These are phyloP conservation scores for Berkeleyomyces rouxiae DNA, from an alignment of 2,329 filamentous ascomycete genomes.

Conservation along the genomic window DNA sequence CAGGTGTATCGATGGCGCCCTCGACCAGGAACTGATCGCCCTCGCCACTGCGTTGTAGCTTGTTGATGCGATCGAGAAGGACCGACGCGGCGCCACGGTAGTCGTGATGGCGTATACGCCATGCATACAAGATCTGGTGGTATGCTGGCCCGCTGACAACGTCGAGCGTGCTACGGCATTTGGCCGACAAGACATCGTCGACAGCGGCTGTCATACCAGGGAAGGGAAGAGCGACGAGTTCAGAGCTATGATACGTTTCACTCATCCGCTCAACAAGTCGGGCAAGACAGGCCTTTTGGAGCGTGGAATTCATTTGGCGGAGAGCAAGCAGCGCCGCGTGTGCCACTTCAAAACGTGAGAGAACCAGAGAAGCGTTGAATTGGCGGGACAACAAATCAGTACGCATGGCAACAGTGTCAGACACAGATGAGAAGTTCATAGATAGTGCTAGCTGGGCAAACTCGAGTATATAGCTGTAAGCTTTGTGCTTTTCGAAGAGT, in stretches of 20 bases:
- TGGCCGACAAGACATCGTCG: constrained; percentile 57
- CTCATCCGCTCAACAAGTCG: constrained; percentile 55
- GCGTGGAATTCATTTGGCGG: constrained; percentile 39
- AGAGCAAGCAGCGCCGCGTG: constrained; percentile 65
- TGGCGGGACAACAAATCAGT: constrained; percentile 66
- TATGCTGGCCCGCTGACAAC: constrained; percentile 57
- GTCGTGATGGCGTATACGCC: constrained; percentile 68
- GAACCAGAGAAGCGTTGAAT: constrained; percentile 67
- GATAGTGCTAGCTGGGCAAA: constrained; percentile 65
- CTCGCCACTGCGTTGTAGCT: constrained; percentile 29
- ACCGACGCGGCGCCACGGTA: constrained; percentile 62
- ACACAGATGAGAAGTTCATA: constrained; percentile 28
- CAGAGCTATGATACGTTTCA: constrained; percentile 44
- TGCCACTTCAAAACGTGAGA: constrained; percentile 64
- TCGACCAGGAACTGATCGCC: constrained; percentile 40
- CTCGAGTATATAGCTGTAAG: constrained; percentile 66
- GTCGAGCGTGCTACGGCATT: constrained; percentile 53
- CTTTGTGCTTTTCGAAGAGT: constrained; percentile 63
- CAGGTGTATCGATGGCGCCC: constrained; percentile 43
- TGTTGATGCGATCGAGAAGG: constrained; percentile 46
- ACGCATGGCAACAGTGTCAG: constrained; percentile 19
- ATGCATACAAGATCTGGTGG: constrained; percentile 80
- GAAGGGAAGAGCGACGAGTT: constrained; percentile 63
- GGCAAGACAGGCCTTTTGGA: constrained; percentile 56
- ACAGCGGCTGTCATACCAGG: constrained; percentile 60